Percentiles rank a stretch among this genome's conserved stretches.
Conservation (phyloP, 805 yeast species). For the Diddensiella santjacobensis region DNA sequence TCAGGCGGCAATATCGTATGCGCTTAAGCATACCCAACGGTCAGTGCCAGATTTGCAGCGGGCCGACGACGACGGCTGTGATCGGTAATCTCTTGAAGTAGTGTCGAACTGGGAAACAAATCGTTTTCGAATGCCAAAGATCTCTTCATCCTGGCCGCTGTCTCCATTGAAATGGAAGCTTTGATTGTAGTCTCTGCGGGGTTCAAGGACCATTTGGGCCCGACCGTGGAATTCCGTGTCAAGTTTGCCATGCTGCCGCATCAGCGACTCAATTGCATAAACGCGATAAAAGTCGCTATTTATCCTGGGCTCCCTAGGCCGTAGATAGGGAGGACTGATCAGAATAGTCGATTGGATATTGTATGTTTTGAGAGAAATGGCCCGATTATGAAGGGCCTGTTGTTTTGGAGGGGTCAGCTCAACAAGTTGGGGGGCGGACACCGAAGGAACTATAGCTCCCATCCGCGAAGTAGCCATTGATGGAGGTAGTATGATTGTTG, state of each 20-base stretch:
- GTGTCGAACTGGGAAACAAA: constrained; percentile 16
- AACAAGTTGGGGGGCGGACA: not conserved
- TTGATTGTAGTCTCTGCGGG: constrained; percentile 22
- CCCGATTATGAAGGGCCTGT: constrained; percentile 5
- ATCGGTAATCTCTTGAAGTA: constrained; percentile 1
- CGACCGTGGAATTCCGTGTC: constrained; percentile 31
- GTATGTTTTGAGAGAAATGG: constrained; percentile 30
- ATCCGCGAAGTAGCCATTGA: not conserved
- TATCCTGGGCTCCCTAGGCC: constrained; percentile 34
- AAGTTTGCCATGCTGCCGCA: constrained; percentile 34
- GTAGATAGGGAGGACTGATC: constrained; percentile 19
- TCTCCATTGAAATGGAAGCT: constrained; percentile 13
- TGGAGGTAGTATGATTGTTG: not conserved
- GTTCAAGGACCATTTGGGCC: constrained; percentile 32
- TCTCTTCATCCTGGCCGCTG: constrained; percentile 21
- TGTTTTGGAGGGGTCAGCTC: not conserved
- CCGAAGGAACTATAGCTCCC: not conserved
- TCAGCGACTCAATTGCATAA: constrained; percentile 33
- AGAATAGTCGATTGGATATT: constrained; percentile 29
- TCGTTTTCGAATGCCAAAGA: constrained; percentile 27
- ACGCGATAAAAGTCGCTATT: constrained; percentile 34
- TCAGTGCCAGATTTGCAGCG: not conserved
- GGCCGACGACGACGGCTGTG: not conserved
- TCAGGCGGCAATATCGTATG: not conserved
- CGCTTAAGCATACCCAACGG: not conserved